These are phyloP conservation scores for Epicoccum nigrum DNA, from an alignment of 2,329 filamentous ascomycete species.

Conservation along the genomic window DNA sequence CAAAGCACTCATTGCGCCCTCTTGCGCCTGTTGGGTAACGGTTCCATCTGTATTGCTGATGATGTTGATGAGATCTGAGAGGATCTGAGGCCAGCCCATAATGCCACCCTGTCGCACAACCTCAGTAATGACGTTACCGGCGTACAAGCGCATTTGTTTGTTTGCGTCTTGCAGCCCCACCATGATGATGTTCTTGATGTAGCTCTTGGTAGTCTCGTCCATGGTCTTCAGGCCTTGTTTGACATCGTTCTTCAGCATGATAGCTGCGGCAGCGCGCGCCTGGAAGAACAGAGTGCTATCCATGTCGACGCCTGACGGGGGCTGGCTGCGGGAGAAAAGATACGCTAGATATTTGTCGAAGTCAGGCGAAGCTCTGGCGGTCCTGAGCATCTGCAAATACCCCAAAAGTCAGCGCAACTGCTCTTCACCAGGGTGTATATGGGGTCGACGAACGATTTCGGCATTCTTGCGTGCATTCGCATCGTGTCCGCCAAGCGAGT, in stretches of 20 bases:
- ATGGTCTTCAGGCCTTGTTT: constrained; percentile 76
- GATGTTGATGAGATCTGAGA: constrained; percentile 80
- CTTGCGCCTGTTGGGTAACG: constrained; percentile 74
- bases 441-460: constrained; percentile 70
- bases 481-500: constrained; percentile 87
- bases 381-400: constrained; percentile 77
- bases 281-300: constrained; percentile 70
- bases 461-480: constrained; percentile 84
- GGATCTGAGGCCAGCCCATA: constrained; percentile 86
- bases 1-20: constrained; percentile 91
- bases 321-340: constrained; percentile 76
- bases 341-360: constrained; percentile 97
- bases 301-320: constrained; percentile 65
- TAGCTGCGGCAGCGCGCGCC: constrained; percentile 83
- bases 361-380: constrained; percentile 87
- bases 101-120: constrained; percentile 83
- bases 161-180: constrained; percentile 81
- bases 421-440: constrained; percentile 5
- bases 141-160: constrained; percentile 82
- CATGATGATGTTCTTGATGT: constrained; percentile 81
- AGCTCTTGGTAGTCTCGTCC: constrained; percentile 71
- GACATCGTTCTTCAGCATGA: constrained; percentile 96
- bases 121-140: constrained; percentile 93
- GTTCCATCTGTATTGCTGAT: constrained; percentile 75
- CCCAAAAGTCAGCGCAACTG: constrained; percentile 32